A percentile compares a stretch with the other conserved stretches of the same genome.
Evolutionary conservation across 2,329 filamentous ascomycete species (phyloP).

Genomic region (Curvularia eragrostidis): DNA sequence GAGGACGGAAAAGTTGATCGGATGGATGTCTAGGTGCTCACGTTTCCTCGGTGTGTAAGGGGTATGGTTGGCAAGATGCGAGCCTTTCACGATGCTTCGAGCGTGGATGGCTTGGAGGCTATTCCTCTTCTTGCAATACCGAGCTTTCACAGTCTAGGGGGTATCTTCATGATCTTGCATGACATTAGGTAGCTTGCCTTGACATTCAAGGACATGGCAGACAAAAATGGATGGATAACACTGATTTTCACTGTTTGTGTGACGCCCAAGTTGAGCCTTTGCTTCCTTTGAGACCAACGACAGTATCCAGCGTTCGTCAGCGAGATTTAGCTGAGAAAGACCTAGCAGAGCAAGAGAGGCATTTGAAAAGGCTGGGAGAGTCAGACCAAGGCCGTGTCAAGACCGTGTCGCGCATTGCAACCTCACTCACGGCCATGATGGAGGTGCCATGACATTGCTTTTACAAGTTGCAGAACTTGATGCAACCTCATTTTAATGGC

Average conservation of each 20-base stretch:
- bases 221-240: not conserved
- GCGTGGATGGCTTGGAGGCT: conserved; percentile 3
- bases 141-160: not conserved
- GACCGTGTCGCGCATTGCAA: not conserved
- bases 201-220: not conserved
- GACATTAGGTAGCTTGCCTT: conserved; percentile 1
- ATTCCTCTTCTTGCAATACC: conserved; percentile 2
- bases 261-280: not conserved
- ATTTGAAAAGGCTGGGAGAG: not conserved
- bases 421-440: not conserved
- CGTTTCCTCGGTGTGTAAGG: not conserved
- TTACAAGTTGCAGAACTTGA: not conserved
- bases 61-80: conserved; percentile 1
- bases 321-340: not conserved
- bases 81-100: conserved; percentile 6
- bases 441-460: too few relatives aligned
- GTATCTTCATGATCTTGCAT: not conserved
- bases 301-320: not conserved
- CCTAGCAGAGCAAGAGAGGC: not conserved
- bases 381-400: not conserved
- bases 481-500: not conserved
- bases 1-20: not conserved
- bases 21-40: not conserved
- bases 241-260: not conserved
- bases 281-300: not conserved